Evolutionary conservation across 1,139 yeast species (phyloP).

Genomic region (Kodamaea anthophila): DNA sequence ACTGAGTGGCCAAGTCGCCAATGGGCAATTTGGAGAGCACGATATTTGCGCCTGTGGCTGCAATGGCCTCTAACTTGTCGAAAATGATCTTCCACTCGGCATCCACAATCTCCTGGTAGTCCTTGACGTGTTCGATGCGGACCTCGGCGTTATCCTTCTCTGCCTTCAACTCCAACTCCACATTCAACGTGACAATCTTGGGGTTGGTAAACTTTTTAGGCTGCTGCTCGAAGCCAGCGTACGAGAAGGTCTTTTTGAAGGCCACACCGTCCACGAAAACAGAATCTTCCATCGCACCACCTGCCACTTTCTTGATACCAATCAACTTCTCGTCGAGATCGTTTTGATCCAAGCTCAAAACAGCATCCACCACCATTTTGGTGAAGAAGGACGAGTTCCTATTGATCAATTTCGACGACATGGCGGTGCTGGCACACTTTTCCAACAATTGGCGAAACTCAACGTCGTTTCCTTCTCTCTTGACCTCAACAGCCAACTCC

Average conservation of each 20-base stretch:
- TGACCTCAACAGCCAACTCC: constrained; percentile 70
- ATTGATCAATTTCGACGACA: constrained; percentile 90
- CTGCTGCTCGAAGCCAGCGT: constrained; percentile 98
- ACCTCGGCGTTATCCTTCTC: constrained; percentile 99
- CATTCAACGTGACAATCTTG: constrained; percentile 76
- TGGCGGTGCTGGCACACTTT: constrained; percentile 94
- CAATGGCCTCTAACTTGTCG: constrained; percentile 77
- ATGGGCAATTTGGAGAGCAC: constrained; percentile 93
- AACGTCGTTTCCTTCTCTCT: constrained; percentile 34
- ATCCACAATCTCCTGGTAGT: constrained; percentile 93
- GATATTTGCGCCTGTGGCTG: constrained; percentile 82
- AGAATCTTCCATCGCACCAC: constrained; percentile 96
- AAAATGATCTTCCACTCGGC: constrained; percentile 97
- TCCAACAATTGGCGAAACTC: constrained; percentile 73
- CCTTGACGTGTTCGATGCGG: constrained; percentile 86
- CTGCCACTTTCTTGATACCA: constrained; percentile 92
- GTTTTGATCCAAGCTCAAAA: constrained; percentile 73
- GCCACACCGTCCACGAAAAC: constrained; percentile 90
- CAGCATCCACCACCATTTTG: constrained; percentile 95
- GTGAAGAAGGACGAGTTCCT: constrained; percentile 86
- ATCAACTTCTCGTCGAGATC: constrained; percentile 85
- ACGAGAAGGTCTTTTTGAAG: constrained; percentile 91
- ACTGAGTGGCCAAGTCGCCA: constrained; percentile 97
- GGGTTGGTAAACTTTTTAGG: constrained; percentile 82
- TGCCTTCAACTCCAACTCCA: constrained; percentile 93